Evolutionary conservation across 2,329 filamentous ascomycete genomes (phyloP).

Genomic region (Drechslerella coelobrocha): DNA sequence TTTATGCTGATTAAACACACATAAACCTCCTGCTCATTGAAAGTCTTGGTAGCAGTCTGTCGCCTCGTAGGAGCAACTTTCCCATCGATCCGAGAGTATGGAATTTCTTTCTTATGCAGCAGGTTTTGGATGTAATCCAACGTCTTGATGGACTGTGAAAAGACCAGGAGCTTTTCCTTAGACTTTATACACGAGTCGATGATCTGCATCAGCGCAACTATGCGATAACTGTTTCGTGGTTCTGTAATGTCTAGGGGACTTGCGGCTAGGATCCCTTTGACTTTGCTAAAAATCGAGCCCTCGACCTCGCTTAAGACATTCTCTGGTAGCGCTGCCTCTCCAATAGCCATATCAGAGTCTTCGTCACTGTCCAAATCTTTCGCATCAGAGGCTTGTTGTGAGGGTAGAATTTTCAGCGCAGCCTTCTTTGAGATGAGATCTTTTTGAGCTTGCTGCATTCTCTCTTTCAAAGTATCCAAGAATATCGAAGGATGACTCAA

Average conservation of each 20-base stretch:
- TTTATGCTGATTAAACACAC: constrained; percentile 83
- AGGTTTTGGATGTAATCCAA: constrained; percentile 45
- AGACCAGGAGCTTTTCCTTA: constrained; percentile 79
- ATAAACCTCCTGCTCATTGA: constrained; percentile 66
- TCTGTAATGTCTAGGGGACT: constrained; percentile 53
- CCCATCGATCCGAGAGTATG: constrained; percentile 72
- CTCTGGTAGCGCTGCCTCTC: constrained; percentile 49
- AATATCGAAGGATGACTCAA: constrained; percentile 34
- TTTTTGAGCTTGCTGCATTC: not conserved
- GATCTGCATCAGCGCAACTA: constrained; percentile 71
- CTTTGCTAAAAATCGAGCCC: constrained; percentile 38
- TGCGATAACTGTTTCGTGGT: constrained; percentile 69
- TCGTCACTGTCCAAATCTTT: constrained; percentile 6
- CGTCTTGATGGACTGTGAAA: constrained; percentile 74
- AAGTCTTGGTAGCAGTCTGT: constrained; percentile 70
- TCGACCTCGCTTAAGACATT: constrained; percentile 44
- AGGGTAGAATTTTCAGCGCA: not conserved
- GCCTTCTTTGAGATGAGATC: too few relatives aligned
- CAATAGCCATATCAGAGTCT: constrained; percentile 18
- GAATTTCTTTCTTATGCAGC: constrained; percentile 56
- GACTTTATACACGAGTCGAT: constrained; percentile 68
- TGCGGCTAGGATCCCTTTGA: constrained; percentile 1
- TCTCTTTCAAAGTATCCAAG: constrained; percentile 8
- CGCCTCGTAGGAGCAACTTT: constrained; percentile 65
- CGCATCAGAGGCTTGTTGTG: too few relatives aligned